A percentile compares a stretch with the other conserved stretches of the same genome.
phyloP scores from a whole-genome alignment of 306 rosid genomes.

The Herpetospermum pedunculosum region DNA sequence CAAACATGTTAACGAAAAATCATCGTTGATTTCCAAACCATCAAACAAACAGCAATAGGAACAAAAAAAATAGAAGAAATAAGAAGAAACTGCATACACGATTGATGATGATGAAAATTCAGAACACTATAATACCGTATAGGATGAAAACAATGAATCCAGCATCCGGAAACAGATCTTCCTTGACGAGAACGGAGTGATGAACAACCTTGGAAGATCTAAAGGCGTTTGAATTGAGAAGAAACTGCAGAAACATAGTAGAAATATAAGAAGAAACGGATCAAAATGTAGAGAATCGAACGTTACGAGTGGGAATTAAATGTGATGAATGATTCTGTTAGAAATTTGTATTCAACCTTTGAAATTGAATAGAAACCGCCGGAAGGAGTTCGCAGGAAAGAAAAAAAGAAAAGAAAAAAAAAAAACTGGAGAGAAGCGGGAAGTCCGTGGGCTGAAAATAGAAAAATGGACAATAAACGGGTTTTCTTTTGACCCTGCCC shows the following conservation, averaged over 20 bases:
- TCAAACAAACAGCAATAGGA: background rate
- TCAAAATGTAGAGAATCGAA: background rate
- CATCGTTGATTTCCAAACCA: background rate
- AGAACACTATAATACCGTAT: background rate
- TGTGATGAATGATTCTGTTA: background rate
- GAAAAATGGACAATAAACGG: background rate
- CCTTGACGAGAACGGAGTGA: background rate
- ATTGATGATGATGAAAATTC: background rate
- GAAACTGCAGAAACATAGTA: slow-evolving; percentile 5
- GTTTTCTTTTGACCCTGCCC: slow-evolving; percentile 5
- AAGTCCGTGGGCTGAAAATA: slow-evolving; percentile 36
- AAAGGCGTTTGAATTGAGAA: background rate
- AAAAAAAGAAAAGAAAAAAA: slow-evolving; percentile 3
- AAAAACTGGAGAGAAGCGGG: slow-evolving; percentile 27
- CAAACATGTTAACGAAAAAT: background rate
- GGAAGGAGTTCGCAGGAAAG: background rate
- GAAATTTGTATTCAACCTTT: background rate
- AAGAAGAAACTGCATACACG: background rate
- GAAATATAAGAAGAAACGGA: background rate
- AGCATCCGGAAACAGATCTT: background rate
- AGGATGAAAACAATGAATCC: background rate
- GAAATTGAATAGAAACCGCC: slow-evolving; percentile 15
- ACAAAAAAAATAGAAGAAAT: background rate
- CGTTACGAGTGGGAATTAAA: background rate
- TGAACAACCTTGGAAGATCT: slow-evolving; percentile 1